Conservation (phyloP, 2,329 filamentous ascomycete species). For the Ceratocystis ficicola region DNA sequence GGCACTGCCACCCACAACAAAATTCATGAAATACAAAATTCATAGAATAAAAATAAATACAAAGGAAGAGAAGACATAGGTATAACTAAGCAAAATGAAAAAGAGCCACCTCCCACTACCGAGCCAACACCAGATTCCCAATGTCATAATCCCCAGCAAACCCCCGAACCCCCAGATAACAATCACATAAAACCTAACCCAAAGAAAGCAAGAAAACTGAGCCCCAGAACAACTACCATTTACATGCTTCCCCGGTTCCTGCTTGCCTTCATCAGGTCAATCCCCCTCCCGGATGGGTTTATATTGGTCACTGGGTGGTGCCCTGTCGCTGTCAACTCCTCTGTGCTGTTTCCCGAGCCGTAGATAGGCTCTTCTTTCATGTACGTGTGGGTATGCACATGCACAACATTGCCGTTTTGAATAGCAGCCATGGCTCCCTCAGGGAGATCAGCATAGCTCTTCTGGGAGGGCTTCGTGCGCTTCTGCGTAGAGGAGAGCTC, state of each 20-base stretch:
- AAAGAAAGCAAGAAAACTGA: neutral
- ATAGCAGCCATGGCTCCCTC: slow-evolving; percentile 8
- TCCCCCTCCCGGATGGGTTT: neutral
- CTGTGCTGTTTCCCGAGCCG: slow-evolving; percentile 11
- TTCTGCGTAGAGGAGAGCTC: slow-evolving; percentile 12
- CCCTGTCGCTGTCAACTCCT: slow-evolving; percentile 9
- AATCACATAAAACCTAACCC: slow-evolving; percentile 4
- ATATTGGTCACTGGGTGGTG: neutral
- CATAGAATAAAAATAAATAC: neutral
- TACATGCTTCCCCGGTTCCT: slow-evolving; percentile 6
- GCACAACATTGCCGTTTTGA: slow-evolving; percentile 16
- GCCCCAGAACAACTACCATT: neutral
- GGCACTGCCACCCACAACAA: neutral
- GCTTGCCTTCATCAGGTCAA: slow-evolving; percentile 3
- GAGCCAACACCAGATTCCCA: neutral
- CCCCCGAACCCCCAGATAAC: neutral
- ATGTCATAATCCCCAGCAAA: neutral
- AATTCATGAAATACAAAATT: neutral
- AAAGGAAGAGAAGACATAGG: neutral
- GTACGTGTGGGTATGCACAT: slow-evolving; percentile 15
- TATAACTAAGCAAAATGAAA: neutral
- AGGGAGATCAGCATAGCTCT: neutral
- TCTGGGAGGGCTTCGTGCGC: slow-evolving; percentile 1
- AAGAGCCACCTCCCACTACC: neutral
- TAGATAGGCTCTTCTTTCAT: slow-evolving; percentile 14